Evolutionary conservation across 805 yeast species (phyloP), one percentile per base, ranked within the genome.

Genomic region (Diddensiella transvaalensis): DNA sequence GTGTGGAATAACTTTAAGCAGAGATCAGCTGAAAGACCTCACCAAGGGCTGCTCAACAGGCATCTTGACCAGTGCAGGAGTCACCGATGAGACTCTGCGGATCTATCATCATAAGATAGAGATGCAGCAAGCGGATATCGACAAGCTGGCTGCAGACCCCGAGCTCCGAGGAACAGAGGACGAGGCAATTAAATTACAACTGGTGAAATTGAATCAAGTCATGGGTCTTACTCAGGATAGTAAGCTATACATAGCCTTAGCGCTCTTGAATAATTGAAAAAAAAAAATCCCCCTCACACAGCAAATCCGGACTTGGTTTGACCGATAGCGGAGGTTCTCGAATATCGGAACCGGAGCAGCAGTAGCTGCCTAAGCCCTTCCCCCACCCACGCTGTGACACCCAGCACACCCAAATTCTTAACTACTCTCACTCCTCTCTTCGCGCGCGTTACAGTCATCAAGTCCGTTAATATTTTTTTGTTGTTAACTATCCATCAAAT

Each of bases 1-100:
- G 40, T 57, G 63, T 48, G 62, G 63, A 5, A 33, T 60, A 40
- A 49, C 33, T 4, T 47, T 60, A 40, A 21, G 22, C 3, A 44
- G 49, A 10, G 22, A 47, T 2, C 61, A 60, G 11, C 47, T 59
- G 42, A 42, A 10, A 10, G 51, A 54, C 3, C 44, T 60, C 40
- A 39, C 46, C 15, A 40, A 49, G 4, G 24, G 49, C 6, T n/a
- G n/a, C n/a, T 30, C 30, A 19, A 51, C 48, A 3, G 55, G 56
- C 29, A 44, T 58, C 8, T 53, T 40, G 38, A 35, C 47, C 22
- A 51, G 57, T 42, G 57, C 60, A 3, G 64, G 64, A 2, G 26
- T 53, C 5, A 10, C 38, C 17, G 56, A 53, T 38, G 56, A 53
- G 33, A 18, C 23, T n/a, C 44, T 53, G 19, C 26, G 35, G 8